phyloP scores from a whole-genome alignment of 1,284 basidiomycete genomes.

The Tremellales sp. region DNA sequence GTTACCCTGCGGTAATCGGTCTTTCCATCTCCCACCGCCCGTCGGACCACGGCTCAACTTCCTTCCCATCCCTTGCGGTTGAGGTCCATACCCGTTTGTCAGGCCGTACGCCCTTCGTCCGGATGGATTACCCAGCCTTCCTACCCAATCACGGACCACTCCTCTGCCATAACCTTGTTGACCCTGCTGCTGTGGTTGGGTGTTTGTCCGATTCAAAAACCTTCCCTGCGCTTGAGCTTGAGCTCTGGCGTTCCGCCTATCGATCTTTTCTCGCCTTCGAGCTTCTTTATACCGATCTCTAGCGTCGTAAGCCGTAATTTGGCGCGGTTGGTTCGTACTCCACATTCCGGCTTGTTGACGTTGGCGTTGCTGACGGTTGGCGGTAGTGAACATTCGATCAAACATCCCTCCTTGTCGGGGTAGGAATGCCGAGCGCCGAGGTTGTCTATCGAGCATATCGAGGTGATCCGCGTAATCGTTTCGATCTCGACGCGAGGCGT shows the following conservation, averaged over 20 bases:
- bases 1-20: neutral
- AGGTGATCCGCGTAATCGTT: too few relatives aligned
- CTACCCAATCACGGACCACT: neutral
- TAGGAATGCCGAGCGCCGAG: too few relatives aligned
- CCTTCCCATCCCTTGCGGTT: neutral
- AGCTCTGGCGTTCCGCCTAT: neutral
- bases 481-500: too few relatives aligned
- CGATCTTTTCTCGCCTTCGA: neutral
- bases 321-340: neutral
- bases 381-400: too few relatives aligned
- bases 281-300: neutral
- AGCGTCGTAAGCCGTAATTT: neutral
- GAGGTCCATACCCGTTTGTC: neutral
- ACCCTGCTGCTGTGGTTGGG: too few relatives aligned
- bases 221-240: neutral
- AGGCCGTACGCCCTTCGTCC: neutral
- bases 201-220: too few relatives aligned
- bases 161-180: too few relatives aligned
- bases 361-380: too few relatives aligned
- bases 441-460: too few relatives aligned
- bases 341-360: too few relatives aligned
- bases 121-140: neutral
- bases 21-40: neutral
- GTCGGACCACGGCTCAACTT: too few relatives aligned
- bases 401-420: too few relatives aligned